Base-by-base conservation (phyloP, 139 green algal genomes). In the Chlorella ohadii region DNA sequence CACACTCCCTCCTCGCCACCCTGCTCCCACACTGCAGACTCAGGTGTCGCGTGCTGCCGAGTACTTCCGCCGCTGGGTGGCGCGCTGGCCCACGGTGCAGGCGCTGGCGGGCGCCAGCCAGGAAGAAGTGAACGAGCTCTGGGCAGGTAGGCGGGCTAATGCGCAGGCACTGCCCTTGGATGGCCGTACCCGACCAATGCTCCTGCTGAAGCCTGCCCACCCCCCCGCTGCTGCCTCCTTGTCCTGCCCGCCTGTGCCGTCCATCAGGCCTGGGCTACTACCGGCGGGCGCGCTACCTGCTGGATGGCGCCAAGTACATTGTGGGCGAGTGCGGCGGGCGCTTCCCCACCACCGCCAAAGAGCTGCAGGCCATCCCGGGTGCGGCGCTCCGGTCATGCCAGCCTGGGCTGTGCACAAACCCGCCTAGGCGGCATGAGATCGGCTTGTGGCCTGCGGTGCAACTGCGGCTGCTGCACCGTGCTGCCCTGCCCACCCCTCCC, bases 221-320 rank as follows among this genome's bases (percentile, higher is more conserved):
- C 13, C 59, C 59, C 13, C 59, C 28, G 20, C 28, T 66, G 59
- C 27, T 31, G 27, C n/a, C n/a, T n/a, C n/a, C n/a, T n/a, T n/a
- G n/a, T n/a, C n/a, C n/a, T n/a, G n/a, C n/a, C n/a, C n/a, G n/a
- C n/a, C n/a, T n/a, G 59, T 13, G 59, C 59, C 16, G n/a, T 5
- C 65, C 31, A 31, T 63, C 78, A 84, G 97, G 97, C 7, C 88
- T 99, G 76, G 97, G 97, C 0, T 99, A 99, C 89, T 99, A 99
- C 93, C 88, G 96, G n/a, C 84, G 96, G n/a, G 96, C 97, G 0
- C 74, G 90, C 1, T 98, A 95, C 85, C 90, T 99, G 56, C 90
- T 98, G 56, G 91, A 98, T 22, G 97, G 97, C 0, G 97, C 97
- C 16, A 88, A 94, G 78, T 89, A 96, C 85, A 89, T 99, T 22